Evolutionary conservation across 257 asterid species (phyloP).

Genomic region (Solanum etuberosum): DNA sequence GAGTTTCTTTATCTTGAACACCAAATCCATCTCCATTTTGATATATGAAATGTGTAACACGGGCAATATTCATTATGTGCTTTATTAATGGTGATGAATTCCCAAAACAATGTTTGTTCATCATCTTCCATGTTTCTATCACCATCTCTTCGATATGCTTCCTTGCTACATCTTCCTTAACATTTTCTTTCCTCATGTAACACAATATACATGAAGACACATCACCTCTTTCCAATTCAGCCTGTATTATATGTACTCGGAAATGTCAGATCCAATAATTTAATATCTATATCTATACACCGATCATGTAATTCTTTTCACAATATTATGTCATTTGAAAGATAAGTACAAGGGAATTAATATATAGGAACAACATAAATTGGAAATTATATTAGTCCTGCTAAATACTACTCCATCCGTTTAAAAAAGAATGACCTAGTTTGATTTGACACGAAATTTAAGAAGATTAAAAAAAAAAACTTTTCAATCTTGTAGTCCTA

Average conservation of each 20-base stretch:
- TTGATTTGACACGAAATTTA: too few relatives aligned
- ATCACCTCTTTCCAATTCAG: slow-evolving; percentile 54
- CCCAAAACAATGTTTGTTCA: slow-evolving; percentile 14
- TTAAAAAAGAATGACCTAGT: too few relatives aligned
- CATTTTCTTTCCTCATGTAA: slow-evolving; percentile 43
- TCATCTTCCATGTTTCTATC: slow-evolving; percentile 30
- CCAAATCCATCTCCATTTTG: slow-evolving; percentile 61
- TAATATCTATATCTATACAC: background rate
- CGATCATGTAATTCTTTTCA: background rate
- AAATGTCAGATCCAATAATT: background rate
- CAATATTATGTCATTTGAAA: background rate
- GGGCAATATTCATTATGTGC: slow-evolving; percentile 26
- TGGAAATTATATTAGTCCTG: too few relatives aligned
- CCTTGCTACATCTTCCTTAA: slow-evolving; percentile 27
- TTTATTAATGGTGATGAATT: background rate
- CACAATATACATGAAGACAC: slow-evolving; percentile 49
- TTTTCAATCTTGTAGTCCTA: too few relatives aligned
- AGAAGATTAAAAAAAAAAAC: too few relatives aligned
- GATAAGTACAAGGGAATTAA: too few relatives aligned
- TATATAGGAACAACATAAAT: too few relatives aligned
- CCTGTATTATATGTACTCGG: background rate
- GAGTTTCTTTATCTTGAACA: slow-evolving; percentile 32
- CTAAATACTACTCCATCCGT: too few relatives aligned
- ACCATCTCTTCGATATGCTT: slow-evolving; percentile 18
- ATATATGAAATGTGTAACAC: slow-evolving; percentile 38